A percentile compares a stretch with the other conserved stretches of the same genome.
Conservation (phyloP, 805 yeast genomes). For the Schwanniomyces occidentalis region DNA sequence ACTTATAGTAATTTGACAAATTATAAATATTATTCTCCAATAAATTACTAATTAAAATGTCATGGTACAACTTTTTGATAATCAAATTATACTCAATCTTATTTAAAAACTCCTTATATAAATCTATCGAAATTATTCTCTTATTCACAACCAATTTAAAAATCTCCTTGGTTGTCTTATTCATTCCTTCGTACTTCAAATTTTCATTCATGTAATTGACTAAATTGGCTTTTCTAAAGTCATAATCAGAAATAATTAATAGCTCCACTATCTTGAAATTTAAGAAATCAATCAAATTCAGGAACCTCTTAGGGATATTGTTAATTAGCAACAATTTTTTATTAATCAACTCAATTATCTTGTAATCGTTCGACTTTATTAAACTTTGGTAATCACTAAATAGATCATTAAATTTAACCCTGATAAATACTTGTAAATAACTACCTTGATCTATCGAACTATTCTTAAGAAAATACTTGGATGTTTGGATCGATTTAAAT, state of each 20-base stretch:
- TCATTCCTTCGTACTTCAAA: constrained; percentile 1
- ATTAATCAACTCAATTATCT: constrained; percentile 29
- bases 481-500: constrained; percentile 1
- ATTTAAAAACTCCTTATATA: constrained; percentile 15
- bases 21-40: constrained; percentile 33
- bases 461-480: constrained; percentile 2
- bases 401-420: constrained; percentile 33
- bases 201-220: constrained; percentile 16
- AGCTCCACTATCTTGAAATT: constrained; percentile 30
- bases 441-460: background rate
- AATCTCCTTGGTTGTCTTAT: constrained; percentile 8
- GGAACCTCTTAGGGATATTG: constrained; percentile 7
- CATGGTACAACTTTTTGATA: constrained; percentile 11
- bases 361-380: constrained; percentile 11
- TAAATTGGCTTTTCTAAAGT: constrained; percentile 31
- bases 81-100: background rate
- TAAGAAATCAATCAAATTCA: constrained; percentile 12
- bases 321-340: constrained; percentile 29
- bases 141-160: constrained; percentile 10
- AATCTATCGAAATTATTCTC: constrained; percentile 15
- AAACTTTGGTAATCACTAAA: constrained; percentile 32
- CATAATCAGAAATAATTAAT: constrained; percentile 32
- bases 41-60: constrained; percentile 19
- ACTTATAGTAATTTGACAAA: constrained; percentile 29
- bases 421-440: constrained; percentile 10